Evolutionary conservation across 1,284 basidiomycete genomes (phyloP).

Genomic region (Pseudozyma flocculosa): DNA sequence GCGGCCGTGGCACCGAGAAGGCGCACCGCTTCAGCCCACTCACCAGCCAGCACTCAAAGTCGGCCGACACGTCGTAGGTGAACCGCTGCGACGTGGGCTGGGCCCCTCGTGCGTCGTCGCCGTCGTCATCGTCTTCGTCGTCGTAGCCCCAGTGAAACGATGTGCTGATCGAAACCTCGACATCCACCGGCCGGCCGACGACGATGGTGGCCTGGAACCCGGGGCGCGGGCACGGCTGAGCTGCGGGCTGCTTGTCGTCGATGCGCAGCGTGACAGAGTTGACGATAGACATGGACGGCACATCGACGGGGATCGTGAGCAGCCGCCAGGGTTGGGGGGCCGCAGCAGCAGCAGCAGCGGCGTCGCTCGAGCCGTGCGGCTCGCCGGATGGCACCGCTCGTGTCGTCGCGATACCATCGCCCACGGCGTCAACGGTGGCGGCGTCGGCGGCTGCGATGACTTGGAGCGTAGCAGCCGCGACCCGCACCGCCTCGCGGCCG

Average conservation of each 20-base stretch:
- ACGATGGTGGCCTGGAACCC: constrained; percentile 8
- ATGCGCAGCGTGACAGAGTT: constrained; percentile 23
- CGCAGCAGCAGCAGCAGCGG: too few species aligned
- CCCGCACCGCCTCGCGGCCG: neutral
- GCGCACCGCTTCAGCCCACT: constrained; percentile 38
- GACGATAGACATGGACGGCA: constrained; percentile 32
- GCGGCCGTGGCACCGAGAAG: constrained; percentile 6
- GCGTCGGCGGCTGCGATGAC: neutral
- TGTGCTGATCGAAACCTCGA: constrained; percentile 17
- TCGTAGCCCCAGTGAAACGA: constrained; percentile 12
- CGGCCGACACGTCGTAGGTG: constrained; percentile 42
- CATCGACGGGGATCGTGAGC: constrained; percentile 41
- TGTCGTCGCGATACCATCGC: too few species aligned
- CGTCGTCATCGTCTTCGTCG: neutral
- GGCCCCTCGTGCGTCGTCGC: too few species aligned
- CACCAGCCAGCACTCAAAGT: constrained; percentile 48
- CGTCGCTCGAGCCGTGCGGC: too few species aligned
- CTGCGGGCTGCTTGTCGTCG: neutral
- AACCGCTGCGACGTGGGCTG: too few species aligned
- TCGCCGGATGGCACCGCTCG: too few species aligned
- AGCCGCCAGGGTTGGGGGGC: constrained; percentile 17
- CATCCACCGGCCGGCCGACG: constrained; percentile 27
- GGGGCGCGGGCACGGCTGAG: neutral
- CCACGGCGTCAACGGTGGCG: neutral
- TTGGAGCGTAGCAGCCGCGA: constrained; percentile 4